Conservation (phyloP, 2,329 filamentous ascomycete genomes). For the Paracamarosporium sp. region DNA sequence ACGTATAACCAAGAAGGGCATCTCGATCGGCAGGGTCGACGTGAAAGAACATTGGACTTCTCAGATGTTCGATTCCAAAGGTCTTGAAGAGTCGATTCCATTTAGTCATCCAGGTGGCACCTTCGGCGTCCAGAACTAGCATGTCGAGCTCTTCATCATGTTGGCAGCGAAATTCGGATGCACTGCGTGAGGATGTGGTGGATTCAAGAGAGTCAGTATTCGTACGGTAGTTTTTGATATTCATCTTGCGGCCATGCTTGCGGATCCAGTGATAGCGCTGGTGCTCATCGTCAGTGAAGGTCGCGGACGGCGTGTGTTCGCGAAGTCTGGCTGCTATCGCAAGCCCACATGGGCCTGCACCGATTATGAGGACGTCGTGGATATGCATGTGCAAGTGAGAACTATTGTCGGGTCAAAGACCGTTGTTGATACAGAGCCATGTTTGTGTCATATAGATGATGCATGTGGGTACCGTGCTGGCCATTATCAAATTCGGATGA, state of each 20-base stretch:
- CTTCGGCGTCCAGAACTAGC: slow-evolving; percentile 71
- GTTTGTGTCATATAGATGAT: neutral
- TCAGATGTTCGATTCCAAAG: slow-evolving; percentile 73
- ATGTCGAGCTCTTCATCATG: slow-evolving; percentile 24
- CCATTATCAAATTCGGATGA: too few species aligned
- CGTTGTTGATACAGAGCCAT: too few species aligned
- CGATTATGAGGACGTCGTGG: slow-evolving; percentile 73
- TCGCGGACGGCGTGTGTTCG: slow-evolving; percentile 75
- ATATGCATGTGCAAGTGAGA: slow-evolving; percentile 26
- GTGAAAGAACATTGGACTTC: slow-evolving; percentile 85
- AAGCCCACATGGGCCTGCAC: slow-evolving; percentile 77
- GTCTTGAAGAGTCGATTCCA: slow-evolving; percentile 75
- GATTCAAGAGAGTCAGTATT: slow-evolving; percentile 41
- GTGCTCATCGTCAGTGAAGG: slow-evolving; percentile 85
- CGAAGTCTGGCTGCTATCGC: slow-evolving; percentile 74
- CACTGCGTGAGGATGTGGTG: slow-evolving; percentile 27
- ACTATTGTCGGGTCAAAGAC: neutral
- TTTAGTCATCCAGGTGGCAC: slow-evolving; percentile 69
- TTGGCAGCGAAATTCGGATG: slow-evolving; percentile 22
- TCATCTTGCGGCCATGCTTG: slow-evolving; percentile 66
- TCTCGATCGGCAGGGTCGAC: slow-evolving; percentile 78
- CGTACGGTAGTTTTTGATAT: slow-evolving; percentile 61
- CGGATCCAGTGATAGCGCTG: slow-evolving; percentile 80
- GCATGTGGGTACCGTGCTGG: slow-evolving; percentile 3
- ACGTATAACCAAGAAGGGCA: slow-evolving; percentile 72